These are phyloP conservation scores for Pilobolus umbonatus DNA, from an alignment of 192 early-diverging fungal genomes.

Conservation along the genomic window DNA sequence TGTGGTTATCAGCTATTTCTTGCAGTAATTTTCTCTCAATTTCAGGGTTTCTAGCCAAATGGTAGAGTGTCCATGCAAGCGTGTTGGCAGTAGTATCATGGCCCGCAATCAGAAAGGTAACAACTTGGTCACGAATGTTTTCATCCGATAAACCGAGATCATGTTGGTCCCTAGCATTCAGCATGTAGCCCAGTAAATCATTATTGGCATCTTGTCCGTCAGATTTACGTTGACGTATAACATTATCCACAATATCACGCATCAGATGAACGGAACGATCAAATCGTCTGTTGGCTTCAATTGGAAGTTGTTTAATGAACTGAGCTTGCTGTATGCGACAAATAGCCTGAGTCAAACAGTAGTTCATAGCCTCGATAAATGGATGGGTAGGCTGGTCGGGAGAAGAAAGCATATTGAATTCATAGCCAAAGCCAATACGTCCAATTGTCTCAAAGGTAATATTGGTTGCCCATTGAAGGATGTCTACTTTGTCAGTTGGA, in stretches of 20 bases:
- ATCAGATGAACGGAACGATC: constrained; percentile 34
- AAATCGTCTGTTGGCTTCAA: constrained; percentile 38
- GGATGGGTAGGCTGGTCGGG: constrained; percentile 25
- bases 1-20: constrained; percentile 22
- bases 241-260: constrained; percentile 38
- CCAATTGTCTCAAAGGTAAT: constrained; percentile 56
- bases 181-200: constrained; percentile 54
- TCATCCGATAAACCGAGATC: constrained; percentile 33
- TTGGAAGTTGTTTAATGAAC: constrained; percentile 39
- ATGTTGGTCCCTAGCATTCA: constrained; percentile 38
- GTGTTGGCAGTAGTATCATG: constrained; percentile 35
- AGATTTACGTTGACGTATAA: constrained; percentile 39
- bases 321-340: constrained; percentile 7
- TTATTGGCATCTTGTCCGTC: constrained; percentile 26
- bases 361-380: constrained; percentile 33
- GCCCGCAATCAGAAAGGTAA: constrained; percentile 57
- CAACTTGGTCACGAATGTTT: constrained; percentile 55
- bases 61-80: constrained; percentile 27
- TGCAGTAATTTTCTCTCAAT: constrained; percentile 22
- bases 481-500: constrained; percentile 28
- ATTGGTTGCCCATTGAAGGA: constrained; percentile 49
- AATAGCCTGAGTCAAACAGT: constrained; percentile 17
- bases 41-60: constrained; percentile 25
- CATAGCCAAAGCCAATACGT: constrained; percentile 50
- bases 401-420: constrained; percentile 35